Evolutionary conservation across 2,329 filamentous ascomycete genomes (phyloP).

Genomic region (Alternaria triticimaculans): DNA sequence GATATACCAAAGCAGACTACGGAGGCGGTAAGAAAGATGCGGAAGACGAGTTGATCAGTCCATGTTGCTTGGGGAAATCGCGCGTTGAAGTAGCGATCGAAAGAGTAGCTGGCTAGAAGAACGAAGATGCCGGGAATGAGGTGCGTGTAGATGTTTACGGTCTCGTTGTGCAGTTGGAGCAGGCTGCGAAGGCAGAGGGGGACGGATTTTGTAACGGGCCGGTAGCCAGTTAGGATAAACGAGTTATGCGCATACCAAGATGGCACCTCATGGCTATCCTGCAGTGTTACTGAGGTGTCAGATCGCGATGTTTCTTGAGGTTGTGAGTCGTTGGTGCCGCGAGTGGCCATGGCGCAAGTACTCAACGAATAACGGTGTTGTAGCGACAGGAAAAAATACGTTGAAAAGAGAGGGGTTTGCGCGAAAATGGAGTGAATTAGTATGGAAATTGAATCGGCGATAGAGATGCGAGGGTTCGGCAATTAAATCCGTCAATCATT

Average conservation of each 20-base stretch:
- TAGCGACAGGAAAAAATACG: not conserved
- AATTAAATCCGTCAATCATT: not conserved
- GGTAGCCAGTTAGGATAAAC: slow-evolving; percentile 65
- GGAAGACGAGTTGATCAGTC: slow-evolving; percentile 30
- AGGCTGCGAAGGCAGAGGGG: slow-evolving; percentile 61
- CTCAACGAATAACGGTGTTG: not conserved
- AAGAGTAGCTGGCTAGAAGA: slow-evolving; percentile 13
- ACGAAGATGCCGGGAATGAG: slow-evolving; percentile 49
- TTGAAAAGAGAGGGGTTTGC: not conserved
- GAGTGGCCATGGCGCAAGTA: not conserved
- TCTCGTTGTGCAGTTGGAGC: slow-evolving; percentile 68
- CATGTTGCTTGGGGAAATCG: slow-evolving; percentile 16
- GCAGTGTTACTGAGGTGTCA: not conserved
- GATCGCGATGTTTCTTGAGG: not conserved
- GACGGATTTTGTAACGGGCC: slow-evolving; percentile 66
- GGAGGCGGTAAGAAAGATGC: slow-evolving; percentile 35
- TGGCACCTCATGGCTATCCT: not conserved
- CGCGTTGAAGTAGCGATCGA: slow-evolving; percentile 13
- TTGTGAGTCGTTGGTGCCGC: not conserved
- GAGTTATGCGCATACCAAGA: slow-evolving; percentile 9
- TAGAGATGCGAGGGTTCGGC: not conserved
- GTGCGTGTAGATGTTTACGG: slow-evolving; percentile 72
- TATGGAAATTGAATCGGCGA: not conserved
- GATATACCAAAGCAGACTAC: slow-evolving; percentile 50
- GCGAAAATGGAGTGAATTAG: not conserved